Conservation (phyloP, 2,329 filamentous ascomycete genomes). For the Cladobotryum protrusum region DNA sequence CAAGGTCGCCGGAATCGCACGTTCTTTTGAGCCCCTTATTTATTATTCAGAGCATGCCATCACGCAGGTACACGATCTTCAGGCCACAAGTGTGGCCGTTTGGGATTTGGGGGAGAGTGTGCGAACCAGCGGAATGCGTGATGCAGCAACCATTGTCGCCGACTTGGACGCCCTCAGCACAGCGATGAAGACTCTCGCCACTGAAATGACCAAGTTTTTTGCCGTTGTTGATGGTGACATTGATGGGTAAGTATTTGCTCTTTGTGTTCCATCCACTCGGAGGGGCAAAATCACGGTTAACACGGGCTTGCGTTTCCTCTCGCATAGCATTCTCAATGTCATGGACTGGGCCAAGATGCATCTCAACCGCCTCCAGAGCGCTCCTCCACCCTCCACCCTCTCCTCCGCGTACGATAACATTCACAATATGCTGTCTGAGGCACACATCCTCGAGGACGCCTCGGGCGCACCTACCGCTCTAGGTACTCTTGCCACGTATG, state of each 20-base stretch:
- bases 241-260: constrained; percentile 55
- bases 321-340: constrained; percentile 69
- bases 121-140: constrained; percentile 83
- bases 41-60: constrained; percentile 90
- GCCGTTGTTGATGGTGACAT: constrained; percentile 90
- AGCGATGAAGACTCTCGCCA: constrained; percentile 73
- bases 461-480: constrained; percentile 57
- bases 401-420: constrained; percentile 75
- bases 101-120: constrained; percentile 94
- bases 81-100: constrained; percentile 86
- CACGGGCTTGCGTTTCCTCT: constrained; percentile 17
- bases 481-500: constrained; percentile 59
- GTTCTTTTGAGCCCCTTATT: constrained; percentile 88
- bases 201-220: constrained; percentile 88
- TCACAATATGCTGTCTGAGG: constrained; percentile 65
- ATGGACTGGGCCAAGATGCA: constrained; percentile 96
- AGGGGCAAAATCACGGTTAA: constrained; percentile 8
- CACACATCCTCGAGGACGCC: constrained; percentile 52
- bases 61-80: constrained; percentile 77
- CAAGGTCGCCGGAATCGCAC: constrained; percentile 82
- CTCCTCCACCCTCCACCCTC: constrained; percentile 51
- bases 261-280: not conserved
- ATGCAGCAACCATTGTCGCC: constrained; percentile 75
- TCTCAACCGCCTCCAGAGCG: constrained; percentile 60
- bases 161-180: constrained; percentile 83